Conservation (phyloP, 78 protist genomes). For the Isochrysis galbana region DNA sequence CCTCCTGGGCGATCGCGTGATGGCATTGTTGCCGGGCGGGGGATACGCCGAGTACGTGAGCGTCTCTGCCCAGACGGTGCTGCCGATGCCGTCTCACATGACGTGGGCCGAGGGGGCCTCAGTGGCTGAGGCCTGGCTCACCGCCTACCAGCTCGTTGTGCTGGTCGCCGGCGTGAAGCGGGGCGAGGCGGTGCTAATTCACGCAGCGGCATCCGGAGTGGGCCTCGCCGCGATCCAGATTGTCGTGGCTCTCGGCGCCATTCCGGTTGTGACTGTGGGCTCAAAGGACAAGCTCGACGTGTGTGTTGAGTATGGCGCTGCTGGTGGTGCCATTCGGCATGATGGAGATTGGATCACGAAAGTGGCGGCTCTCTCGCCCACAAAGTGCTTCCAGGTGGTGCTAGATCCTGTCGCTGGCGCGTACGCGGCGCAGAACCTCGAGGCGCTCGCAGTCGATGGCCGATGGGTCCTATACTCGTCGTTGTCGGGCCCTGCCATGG, state of each 20-base stretch:
- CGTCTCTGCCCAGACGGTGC: conserved; percentile 48
- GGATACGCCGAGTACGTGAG: conserved; percentile 60
- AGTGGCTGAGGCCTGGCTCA: conserved; percentile 74
- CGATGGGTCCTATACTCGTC: conserved; percentile 27
- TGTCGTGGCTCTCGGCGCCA: conserved; percentile 21
- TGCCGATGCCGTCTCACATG: conserved; percentile 50
- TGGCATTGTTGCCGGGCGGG: conserved; percentile 46
- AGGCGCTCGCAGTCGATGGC: conserved; percentile 29
- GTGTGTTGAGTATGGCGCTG: neutral
- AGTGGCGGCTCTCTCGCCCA: neutral
- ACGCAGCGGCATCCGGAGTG: conserved; percentile 64
- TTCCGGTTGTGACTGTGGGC: neutral
- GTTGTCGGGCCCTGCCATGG: neutral
- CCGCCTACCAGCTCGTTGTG: conserved; percentile 66
- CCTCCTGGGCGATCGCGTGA: conserved; percentile 3
- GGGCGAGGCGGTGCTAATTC: conserved; percentile 57
- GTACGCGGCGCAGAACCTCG: conserved; percentile 21
- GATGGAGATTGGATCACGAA: neutral
- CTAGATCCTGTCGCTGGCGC: conserved; percentile 31
- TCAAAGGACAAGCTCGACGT: conserved; percentile 1
- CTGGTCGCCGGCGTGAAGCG: conserved; percentile 18
- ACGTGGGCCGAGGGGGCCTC: conserved; percentile 67
- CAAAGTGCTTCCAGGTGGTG: conserved; percentile 4
- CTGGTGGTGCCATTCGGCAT: neutral
- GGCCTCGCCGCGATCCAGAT: conserved; percentile 67